Evolutionary conservation across 768 basidiomycete genomes (phyloP).

Genomic region (Leucocoprinus sp.): DNA sequence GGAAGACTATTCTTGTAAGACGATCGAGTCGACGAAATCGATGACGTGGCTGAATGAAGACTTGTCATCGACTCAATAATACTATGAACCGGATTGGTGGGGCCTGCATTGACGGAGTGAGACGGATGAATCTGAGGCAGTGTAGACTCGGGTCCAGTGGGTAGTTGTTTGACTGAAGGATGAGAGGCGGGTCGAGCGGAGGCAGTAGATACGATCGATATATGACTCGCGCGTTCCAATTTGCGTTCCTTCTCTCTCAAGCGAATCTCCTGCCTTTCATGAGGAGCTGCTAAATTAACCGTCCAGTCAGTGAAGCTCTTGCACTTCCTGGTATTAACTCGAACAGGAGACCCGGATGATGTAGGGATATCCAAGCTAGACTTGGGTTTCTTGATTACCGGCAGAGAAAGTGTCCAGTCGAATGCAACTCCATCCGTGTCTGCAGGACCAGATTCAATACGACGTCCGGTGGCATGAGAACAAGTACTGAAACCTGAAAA

Average conservation of each 20-base stretch:
- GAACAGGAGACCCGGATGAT: neutral
- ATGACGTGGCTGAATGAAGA: neutral
- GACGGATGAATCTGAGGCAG: neutral
- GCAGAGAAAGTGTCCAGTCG: slow-evolving; percentile 9
- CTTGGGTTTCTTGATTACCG: slow-evolving; percentile 4
- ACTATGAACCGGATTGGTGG: neutral
- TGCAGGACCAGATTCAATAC: slow-evolving; percentile 10
- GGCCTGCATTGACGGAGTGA: neutral
- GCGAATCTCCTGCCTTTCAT: slow-evolving; percentile 1
- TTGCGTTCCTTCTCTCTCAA: slow-evolving; percentile 3
- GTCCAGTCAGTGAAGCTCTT: slow-evolving; percentile 9
- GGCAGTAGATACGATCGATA: neutral
- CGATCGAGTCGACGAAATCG: neutral
- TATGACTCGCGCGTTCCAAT: slow-evolving; percentile 1
- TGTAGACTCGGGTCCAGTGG: slow-evolving; percentile 4
- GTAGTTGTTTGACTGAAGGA: neutral
- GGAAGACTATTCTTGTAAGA: neutral
- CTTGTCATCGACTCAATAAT: slow-evolving; percentile 1
- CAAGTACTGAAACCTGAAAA: slow-evolving; percentile 5
- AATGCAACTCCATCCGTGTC: neutral
- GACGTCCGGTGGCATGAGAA: slow-evolving; percentile 3
- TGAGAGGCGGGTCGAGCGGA: neutral
- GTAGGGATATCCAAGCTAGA: neutral
- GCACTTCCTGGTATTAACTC: slow-evolving; percentile 2
- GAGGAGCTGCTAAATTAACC: neutral